Evolutionary conservation across 169 alveolate species (phyloP), one percentile per base, ranked within the genome.

Genomic region (Cryptosporidium baileyi): DNA sequence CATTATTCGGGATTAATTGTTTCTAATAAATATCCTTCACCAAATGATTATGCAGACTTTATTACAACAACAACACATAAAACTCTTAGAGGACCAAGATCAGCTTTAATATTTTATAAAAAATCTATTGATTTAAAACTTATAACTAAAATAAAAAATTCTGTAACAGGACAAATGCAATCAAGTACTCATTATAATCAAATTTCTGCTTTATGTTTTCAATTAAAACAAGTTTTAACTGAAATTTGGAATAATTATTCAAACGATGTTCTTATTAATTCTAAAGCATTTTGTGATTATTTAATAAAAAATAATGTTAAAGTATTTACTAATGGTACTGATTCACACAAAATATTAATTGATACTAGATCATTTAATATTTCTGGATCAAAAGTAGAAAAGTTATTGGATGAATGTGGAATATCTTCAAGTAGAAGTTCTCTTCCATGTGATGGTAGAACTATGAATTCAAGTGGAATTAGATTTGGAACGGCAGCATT

Each of bases 21-120:
- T 22, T 98, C 98, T 6, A 93, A 90, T 8, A 91, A 88, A 24
- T 92, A 94, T 62, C 97, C 97, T 2, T 92, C 96, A 11, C 98
- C 98, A 30, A 94, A 94, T 44, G 92, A 91, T 62, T 90, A 95
- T 88, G 95, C 97, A 43, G 97, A 98, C 85, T 96, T 97, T n/a
- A 99, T 98, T 41, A 97, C 99, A 19, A 97, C 99, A n/a, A 97
- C 99, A 9, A 98, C 98, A 93, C 98, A 95, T 81, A 97, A 97
- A 90, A 93, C 97, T 24, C 82, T 97, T 85, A 94, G 98, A 85
- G 99, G 99, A 15, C 99, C 99, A 2, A 92, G 99, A 60, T 95
- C 98, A 19, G 98, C 97, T 7, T 67, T 97, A 61, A 95, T 97
- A 54, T 97, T 96, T 88, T 95, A 80, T 80, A 95, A 94, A 89